These are phyloP conservation scores for Cyberlindnera misumaiensis DNA, from an alignment of 805 yeast species.

Conservation along the genomic window DNA sequence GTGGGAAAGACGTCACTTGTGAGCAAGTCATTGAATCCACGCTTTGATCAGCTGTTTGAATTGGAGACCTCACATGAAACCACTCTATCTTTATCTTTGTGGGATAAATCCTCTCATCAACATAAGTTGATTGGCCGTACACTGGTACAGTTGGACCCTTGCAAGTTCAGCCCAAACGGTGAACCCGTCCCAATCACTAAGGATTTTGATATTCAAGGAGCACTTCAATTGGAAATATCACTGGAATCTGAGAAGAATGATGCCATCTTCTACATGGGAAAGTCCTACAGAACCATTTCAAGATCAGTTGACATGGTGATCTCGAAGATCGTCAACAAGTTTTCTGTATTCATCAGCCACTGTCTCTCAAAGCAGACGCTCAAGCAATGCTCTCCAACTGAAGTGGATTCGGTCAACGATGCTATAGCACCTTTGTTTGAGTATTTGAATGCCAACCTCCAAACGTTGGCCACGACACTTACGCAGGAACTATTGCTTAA, in stretches of 20 bases:
- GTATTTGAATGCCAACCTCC: constrained; percentile 62
- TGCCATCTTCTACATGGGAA: constrained; percentile 74
- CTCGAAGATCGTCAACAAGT: constrained; percentile 65
- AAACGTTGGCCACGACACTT: constrained; percentile 52
- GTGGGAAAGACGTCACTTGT: constrained; percentile 67
- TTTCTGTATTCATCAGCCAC: constrained; percentile 54
- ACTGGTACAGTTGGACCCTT: constrained; percentile 52
- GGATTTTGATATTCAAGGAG: constrained; percentile 61
- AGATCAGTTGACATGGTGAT: constrained; percentile 63
- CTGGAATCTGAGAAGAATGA: constrained; percentile 77
- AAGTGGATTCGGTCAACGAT: constrained; percentile 45
- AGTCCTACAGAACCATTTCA: constrained; percentile 58
- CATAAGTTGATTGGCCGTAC: constrained; percentile 66
- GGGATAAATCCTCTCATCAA: constrained; percentile 54
- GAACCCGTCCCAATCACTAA: constrained; percentile 52
- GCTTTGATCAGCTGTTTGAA: constrained; percentile 87
- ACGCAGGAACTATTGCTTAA: constrained; percentile 48
- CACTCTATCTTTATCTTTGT: constrained; percentile 48
- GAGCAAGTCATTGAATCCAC: constrained; percentile 57
- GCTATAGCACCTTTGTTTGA: constrained; percentile 70
- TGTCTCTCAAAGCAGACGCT: constrained; percentile 53
- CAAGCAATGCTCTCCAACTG: constrained; percentile 45
- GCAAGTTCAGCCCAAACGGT: constrained; percentile 58
- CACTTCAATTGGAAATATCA: constrained; percentile 56
- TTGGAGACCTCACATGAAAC: constrained; percentile 32